phyloP scores from a whole-genome alignment of 169 alveolate genomes.

The Plasmodium fragile region DNA sequence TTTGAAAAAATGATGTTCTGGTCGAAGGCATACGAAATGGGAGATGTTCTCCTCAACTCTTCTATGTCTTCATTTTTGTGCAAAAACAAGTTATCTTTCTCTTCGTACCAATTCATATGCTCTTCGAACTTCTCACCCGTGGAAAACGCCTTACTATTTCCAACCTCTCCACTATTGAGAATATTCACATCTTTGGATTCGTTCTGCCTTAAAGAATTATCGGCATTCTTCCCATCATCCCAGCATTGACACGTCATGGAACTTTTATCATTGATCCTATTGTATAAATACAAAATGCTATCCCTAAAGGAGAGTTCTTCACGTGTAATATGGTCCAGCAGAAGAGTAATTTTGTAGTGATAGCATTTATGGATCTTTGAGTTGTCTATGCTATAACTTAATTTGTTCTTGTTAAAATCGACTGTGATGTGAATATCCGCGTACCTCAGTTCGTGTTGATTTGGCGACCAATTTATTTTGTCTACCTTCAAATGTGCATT shows the following conservation, averaged over 20 bases:
- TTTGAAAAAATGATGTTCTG: slow-evolving; percentile 11
- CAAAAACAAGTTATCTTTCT: background rate
- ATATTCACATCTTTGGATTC: background rate
- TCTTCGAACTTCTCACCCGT: background rate
- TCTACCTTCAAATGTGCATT: slow-evolving; percentile 29
- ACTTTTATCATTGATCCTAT: slow-evolving; percentile 32
- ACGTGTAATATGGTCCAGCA: slow-evolving; percentile 25
- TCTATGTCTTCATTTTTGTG: slow-evolving; percentile 7
- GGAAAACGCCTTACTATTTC: slow-evolving; percentile 3
- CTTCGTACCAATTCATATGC: slow-evolving; percentile 17
- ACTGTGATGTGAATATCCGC: slow-evolving; percentile 32
- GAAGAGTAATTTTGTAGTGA: slow-evolving; percentile 20
- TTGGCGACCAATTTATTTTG: slow-evolving; percentile 3
- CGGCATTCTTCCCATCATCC: slow-evolving; percentile 7
- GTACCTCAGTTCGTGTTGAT: slow-evolving; percentile 30
- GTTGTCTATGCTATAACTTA: slow-evolving; percentile 32
- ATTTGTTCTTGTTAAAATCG: slow-evolving; percentile 38
- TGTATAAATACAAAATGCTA: slow-evolving; percentile 35
- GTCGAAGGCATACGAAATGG: background rate
- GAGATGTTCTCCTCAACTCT: slow-evolving; percentile 2
- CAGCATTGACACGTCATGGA: slow-evolving; percentile 37
- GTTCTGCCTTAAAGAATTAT: background rate
- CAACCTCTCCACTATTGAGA: background rate
- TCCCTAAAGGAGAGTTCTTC: slow-evolving; percentile 35
- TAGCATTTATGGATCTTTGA: slow-evolving; percentile 69